Evolutionary conservation across 805 yeast genomes (phyloP).

Genomic region (Starmerella floris): DNA sequence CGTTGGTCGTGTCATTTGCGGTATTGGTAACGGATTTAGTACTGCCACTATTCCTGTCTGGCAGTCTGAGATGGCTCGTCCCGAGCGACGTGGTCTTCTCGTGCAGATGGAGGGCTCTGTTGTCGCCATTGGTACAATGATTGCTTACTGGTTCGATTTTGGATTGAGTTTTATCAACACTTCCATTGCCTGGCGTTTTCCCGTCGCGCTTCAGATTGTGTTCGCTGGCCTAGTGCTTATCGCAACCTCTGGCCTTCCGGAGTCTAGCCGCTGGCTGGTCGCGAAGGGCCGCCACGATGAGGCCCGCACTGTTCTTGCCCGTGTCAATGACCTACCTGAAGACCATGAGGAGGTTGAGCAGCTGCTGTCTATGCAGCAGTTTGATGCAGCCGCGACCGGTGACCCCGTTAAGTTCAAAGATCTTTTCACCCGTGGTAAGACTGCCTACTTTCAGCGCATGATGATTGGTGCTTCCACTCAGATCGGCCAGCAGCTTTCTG

Average conservation of each 20-base stretch:
- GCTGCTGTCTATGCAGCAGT: conserved; percentile 15
- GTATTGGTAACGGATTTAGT: conserved; percentile 63
- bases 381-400: conserved; percentile 21
- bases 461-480: conserved; percentile 49
- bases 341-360: conserved; percentile 17
- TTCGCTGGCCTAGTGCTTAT: conserved; percentile 46
- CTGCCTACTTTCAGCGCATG: conserved; percentile 20
- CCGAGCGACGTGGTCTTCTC: conserved; percentile 52
- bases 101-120: conserved; percentile 61
- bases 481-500: conserved; percentile 58
- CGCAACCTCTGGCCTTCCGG: conserved; percentile 52
- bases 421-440: conserved; percentile 20
- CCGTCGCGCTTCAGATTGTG: conserved; percentile 57
- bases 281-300: conserved; percentile 44
- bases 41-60: conserved; percentile 75
- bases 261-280: conserved; percentile 74
- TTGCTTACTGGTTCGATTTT: conserved; percentile 65
- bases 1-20: conserved; percentile 57
- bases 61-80: conserved; percentile 62
- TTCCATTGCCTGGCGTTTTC: conserved; percentile 57
- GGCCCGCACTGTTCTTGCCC: conserved; percentile 36
- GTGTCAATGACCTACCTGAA: conserved; percentile 27
- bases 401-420: conserved; percentile 18
- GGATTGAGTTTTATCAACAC: conserved; percentile 48
- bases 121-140: conserved; percentile 58